phyloP scores from a whole-genome alignment of 768 basidiomycete genomes.

The Boletus fagicola region DNA sequence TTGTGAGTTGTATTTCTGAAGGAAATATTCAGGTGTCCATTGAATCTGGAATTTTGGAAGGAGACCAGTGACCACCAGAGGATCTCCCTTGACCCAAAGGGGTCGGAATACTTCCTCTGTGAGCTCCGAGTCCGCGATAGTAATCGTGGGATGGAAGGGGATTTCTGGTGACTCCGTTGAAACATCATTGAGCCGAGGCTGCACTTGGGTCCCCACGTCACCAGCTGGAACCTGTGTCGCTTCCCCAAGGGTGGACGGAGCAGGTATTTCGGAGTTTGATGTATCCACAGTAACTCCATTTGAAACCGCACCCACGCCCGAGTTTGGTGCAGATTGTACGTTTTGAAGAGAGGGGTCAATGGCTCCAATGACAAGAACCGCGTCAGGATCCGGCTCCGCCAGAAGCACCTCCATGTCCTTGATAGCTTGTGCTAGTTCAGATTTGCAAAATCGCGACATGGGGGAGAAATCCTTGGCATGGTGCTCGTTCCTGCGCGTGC shows the following conservation, averaged over 20 bases:
- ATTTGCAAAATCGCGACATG: slow-evolving; percentile 69
- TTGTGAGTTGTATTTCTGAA: slow-evolving; percentile 60
- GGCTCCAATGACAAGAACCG: slow-evolving; percentile 18
- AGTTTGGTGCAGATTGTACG: slow-evolving; percentile 6
- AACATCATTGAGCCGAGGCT: slow-evolving; percentile 3
- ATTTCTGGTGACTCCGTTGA: slow-evolving; percentile 33
- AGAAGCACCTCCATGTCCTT: slow-evolving; percentile 64
- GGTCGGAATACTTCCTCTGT: slow-evolving; percentile 59
- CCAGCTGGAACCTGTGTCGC: background rate
- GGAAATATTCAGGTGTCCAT: slow-evolving; percentile 87
- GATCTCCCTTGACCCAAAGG: slow-evolving; percentile 73
- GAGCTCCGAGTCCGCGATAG: slow-evolving; percentile 48
- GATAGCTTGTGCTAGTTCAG: slow-evolving; percentile 65
- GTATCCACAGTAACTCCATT: slow-evolving; percentile 14
- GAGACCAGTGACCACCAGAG: slow-evolving; percentile 73
- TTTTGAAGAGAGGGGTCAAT: slow-evolving; percentile 33
- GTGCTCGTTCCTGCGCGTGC: slow-evolving; percentile 72
- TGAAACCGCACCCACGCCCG: background rate
- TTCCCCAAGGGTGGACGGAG: slow-evolving; percentile 13
- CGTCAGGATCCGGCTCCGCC: slow-evolving; percentile 31
- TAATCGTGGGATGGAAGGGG: slow-evolving; percentile 45
- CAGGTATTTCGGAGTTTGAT: slow-evolving; percentile 2
- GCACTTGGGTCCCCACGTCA: slow-evolving; percentile 4
- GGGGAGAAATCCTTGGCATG: slow-evolving; percentile 67
- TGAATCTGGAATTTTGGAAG: slow-evolving; percentile 57